Conservation (phyloP, 2,329 filamentous ascomycete species). For the Tolypocladium cylindrosporum region DNA sequence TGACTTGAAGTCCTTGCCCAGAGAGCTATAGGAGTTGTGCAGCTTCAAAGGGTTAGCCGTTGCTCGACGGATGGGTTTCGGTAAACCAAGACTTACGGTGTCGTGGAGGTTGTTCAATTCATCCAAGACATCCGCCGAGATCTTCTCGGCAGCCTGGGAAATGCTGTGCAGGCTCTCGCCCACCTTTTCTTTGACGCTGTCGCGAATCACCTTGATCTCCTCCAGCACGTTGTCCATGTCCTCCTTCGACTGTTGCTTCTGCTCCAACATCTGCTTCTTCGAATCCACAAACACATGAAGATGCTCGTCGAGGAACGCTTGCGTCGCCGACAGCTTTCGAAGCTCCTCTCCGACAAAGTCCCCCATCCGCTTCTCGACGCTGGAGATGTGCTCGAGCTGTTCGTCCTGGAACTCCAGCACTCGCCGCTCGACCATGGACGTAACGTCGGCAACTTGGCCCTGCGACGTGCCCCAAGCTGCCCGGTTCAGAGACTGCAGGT, state of each 20-base stretch:
- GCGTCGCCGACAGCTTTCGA: conserved; percentile 58
- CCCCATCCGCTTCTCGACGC: conserved; percentile 63
- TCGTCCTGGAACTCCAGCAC: conserved; percentile 62
- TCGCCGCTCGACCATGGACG: conserved; percentile 63
- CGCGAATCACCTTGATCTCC: conserved; percentile 81
- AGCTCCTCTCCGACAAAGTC: conserved; percentile 68
- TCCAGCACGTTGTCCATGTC: conserved; percentile 87
- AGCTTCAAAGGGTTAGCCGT: conserved; percentile 37
- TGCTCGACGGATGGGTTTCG: background rate
- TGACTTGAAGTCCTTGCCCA: conserved; percentile 77
- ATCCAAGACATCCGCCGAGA: conserved; percentile 78
- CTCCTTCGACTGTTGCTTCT: conserved; percentile 61
- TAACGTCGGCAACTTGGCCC: conserved; percentile 65
- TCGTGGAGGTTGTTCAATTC: conserved; percentile 79
- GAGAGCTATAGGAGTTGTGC: conserved; percentile 70
- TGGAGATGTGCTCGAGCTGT: conserved; percentile 61
- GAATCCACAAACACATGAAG: conserved; percentile 57
- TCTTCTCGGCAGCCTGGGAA: conserved; percentile 74
- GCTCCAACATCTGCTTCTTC: conserved; percentile 56
- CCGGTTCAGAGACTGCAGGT: conserved; percentile 72
- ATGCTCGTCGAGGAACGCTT: conserved; percentile 61
- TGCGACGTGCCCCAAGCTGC: conserved; percentile 71
- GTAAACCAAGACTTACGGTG: conserved; percentile 31
- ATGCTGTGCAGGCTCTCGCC: conserved; percentile 77
- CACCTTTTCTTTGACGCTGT: conserved; percentile 79